Percentiles rank a stretch among this genome's conserved stretches.
Conservation (phyloP, 1,284 basidiomycete genomes). For the Malassezia restricta region DNA sequence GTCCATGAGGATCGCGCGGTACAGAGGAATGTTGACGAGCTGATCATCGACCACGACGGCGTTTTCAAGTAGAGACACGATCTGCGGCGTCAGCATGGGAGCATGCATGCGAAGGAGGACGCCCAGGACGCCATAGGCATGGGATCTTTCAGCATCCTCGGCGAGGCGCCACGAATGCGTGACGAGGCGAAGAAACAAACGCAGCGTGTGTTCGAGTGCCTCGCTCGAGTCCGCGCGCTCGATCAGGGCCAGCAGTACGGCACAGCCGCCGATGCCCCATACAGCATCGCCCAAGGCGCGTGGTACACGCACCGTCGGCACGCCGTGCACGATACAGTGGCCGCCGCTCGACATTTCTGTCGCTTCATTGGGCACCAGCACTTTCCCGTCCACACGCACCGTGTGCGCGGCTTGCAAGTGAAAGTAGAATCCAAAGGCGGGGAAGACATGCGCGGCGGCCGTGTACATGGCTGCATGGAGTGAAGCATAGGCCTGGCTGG, state of each 20-base stretch:
- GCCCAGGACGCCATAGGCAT: slow-evolving; percentile 64
- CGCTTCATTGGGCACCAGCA: slow-evolving; percentile 25
- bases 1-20: slow-evolving; percentile 70
- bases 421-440: slow-evolving; percentile 26
- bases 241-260: slow-evolving; percentile 62
- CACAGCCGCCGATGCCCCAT: slow-evolving; percentile 71
- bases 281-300: slow-evolving; percentile 62
- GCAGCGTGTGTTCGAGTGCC: slow-evolving; percentile 60
- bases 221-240: slow-evolving; percentile 51
- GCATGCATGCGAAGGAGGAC: slow-evolving; percentile 62
- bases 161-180: slow-evolving; percentile 64
- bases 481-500: slow-evolving; percentile 22
- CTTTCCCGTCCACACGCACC: neutral
- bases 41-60: slow-evolving; percentile 69
- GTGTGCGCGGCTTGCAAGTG: slow-evolving; percentile 28
- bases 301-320: slow-evolving; percentile 52
- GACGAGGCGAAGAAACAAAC: slow-evolving; percentile 64
- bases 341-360: slow-evolving; percentile 15
- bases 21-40: slow-evolving; percentile 70
- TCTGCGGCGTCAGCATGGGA: slow-evolving; percentile 61
- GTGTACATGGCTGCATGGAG: slow-evolving; percentile 27
- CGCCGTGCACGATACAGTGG: slow-evolving; percentile 15
- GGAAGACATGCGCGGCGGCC: slow-evolving; percentile 21
- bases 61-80: slow-evolving; percentile 66
- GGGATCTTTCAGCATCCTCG: slow-evolving; percentile 31